phyloP scores from a whole-genome alignment of 2,329 filamentous ascomycete genomes.

The Aspergillus piperis region DNA sequence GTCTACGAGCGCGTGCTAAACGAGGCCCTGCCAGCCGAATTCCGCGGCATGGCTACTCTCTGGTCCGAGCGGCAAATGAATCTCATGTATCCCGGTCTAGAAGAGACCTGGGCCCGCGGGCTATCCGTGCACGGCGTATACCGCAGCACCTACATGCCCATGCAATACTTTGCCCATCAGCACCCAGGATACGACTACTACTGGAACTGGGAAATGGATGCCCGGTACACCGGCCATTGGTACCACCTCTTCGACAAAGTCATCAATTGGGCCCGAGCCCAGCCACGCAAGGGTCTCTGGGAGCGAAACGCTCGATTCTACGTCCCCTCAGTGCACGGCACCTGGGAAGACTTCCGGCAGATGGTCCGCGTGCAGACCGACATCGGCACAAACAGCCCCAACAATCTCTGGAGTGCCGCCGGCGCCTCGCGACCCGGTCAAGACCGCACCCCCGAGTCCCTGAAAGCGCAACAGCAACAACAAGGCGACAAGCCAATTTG shows the following conservation, averaged over 20 bases:
- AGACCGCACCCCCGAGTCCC: conserved; percentile 24
- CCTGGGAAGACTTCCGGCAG: conserved; percentile 77
- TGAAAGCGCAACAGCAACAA: conserved; percentile 35
- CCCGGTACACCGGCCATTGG: conserved; percentile 75
- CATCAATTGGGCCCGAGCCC: conserved; percentile 67
- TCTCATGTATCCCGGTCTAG: conserved; percentile 82
- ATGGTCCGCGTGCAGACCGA: conserved; percentile 76
- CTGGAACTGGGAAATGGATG: conserved; percentile 89
- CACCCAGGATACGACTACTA: conserved; percentile 78
- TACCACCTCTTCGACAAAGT: conserved; percentile 76
- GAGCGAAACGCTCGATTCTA: conserved; percentile 79
- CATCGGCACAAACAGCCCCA: conserved; percentile 64
- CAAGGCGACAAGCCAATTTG: conserved; percentile 69
- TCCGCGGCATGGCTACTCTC: conserved; percentile 81
- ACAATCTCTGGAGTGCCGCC: conserved; percentile 65
- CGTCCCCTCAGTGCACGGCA: conserved; percentile 71
- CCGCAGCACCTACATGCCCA: conserved; percentile 87
- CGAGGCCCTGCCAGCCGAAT: conserved; percentile 74
- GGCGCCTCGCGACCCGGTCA: conserved; percentile 44
- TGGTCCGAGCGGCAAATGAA: conserved; percentile 96
- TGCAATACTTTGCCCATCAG: conserved; percentile 86
- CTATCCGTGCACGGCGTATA: conserved; percentile 90
- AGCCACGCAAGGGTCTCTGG: conserved; percentile 80
- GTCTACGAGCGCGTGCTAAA: conserved; percentile 73
- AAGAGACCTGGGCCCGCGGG: conserved; percentile 71